Evolutionary conservation across 345 rosid species (phyloP).

Genomic region (Heritiera littoralis): DNA sequence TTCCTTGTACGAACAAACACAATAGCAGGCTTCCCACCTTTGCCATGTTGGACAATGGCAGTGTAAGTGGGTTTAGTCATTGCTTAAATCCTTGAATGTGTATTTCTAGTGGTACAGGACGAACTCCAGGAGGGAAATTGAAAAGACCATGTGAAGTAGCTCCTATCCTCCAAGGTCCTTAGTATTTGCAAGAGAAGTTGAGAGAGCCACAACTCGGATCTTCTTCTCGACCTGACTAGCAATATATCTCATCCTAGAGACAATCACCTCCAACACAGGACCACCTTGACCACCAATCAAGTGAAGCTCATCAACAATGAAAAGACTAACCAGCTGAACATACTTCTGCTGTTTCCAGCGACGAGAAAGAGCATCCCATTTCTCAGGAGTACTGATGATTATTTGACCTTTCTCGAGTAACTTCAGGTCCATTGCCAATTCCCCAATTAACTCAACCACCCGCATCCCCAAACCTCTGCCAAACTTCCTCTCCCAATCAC

Average conservation of each 20-base stretch:
- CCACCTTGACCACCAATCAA: conserved; percentile 95
- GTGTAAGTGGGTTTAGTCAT: conserved; percentile 93
- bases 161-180: conserved; percentile 97
- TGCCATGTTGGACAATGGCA: conserved; percentile 77
- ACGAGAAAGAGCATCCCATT: conserved; percentile 97
- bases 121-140: conserved; percentile 89
- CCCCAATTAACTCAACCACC: conserved; percentile 87
- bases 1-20: conserved; percentile 91
- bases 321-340: conserved; percentile 89
- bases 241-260: conserved; percentile 92
- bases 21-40: conserved; percentile 75
- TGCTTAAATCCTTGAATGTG: conserved; percentile 95
- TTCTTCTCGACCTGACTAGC: conserved; percentile 76
- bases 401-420: conserved; percentile 86
- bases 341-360: conserved; percentile 89
- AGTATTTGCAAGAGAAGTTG: conserved; percentile 95
- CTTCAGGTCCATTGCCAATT: conserved; percentile 75
- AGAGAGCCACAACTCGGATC: conserved; percentile 86
- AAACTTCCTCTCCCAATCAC: conserved; percentile 87
- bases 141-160: conserved; percentile 91
- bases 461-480: conserved; percentile 79
- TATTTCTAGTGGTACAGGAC: conserved; percentile 93
- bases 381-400: conserved; percentile 88
- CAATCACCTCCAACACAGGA: conserved; percentile 84
- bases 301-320: conserved; percentile 93